These are phyloP conservation scores for Schizophyllum commune DNA, from an alignment of 1,284 basidiomycete genomes.

Conservation along the genomic window DNA sequence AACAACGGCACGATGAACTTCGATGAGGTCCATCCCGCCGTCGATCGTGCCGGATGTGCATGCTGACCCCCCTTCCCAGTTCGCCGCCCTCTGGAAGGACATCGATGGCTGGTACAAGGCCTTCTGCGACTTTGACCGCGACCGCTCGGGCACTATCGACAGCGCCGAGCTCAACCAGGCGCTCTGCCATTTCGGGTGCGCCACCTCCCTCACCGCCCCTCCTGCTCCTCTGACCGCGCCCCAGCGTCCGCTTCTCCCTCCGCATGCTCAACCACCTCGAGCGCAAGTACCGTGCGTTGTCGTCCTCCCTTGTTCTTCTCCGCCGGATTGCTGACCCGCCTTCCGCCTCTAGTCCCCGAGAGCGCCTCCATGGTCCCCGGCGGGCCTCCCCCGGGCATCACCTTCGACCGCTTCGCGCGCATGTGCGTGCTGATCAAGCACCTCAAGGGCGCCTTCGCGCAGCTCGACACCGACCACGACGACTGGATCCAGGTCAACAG, in stretches of 20 bases:
- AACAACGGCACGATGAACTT: constrained; percentile 71
- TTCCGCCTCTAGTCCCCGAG: constrained; percentile 24
- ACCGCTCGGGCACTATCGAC: constrained; percentile 71
- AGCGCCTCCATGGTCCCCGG: constrained; percentile 31
- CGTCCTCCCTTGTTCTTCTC: neutral
- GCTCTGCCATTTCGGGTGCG: constrained; percentile 58
- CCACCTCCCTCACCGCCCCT: neutral
- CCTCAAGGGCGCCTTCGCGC: constrained; percentile 55
- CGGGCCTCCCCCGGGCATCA: constrained; percentile 47
- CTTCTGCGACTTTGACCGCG: constrained; percentile 72
- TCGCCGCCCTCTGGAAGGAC: constrained; percentile 76
- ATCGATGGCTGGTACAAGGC: constrained; percentile 80
- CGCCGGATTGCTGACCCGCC: neutral
- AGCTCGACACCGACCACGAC: constrained; percentile 54
- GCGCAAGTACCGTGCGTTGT: constrained; percentile 51
- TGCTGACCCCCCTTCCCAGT: constrained; percentile 30
- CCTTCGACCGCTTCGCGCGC: constrained; percentile 77
- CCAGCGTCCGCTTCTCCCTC: constrained; percentile 29
- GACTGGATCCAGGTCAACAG: constrained; percentile 75
- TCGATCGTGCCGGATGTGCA: neutral
- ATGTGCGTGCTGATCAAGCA: constrained; percentile 78
- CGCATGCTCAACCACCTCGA: constrained; percentile 53
- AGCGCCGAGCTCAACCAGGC: constrained; percentile 56
- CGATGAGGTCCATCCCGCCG: constrained; percentile 45
- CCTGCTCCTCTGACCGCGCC: neutral